Percentiles rank a stretch among this genome's conserved stretches.
phyloP scores from a whole-genome alignment of 257 asterid genomes.

The Striga asiatica region DNA sequence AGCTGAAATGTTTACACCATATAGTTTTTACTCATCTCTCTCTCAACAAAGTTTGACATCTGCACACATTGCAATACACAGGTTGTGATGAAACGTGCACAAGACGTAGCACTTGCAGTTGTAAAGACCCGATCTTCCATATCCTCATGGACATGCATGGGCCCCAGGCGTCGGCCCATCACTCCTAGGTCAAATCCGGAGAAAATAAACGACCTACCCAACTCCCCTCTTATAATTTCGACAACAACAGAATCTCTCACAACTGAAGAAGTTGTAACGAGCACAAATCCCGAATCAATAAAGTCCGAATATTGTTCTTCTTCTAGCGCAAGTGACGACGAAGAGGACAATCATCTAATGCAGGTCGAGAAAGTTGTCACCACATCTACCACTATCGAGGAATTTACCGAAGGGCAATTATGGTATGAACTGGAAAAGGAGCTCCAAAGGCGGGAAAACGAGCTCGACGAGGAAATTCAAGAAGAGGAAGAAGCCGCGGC shows the following conservation, averaged over 20 bases:
- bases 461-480: conserved; percentile 30
- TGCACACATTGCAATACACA: conserved; percentile 12
- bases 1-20: neutral
- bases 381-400: conserved; percentile 32
- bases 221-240: conserved; percentile 39
- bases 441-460: conserved; percentile 48
- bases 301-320: conserved; percentile 38
- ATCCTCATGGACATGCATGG: conserved; percentile 81
- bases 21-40: neutral
- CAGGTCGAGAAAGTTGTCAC: conserved; percentile 30
- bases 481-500: conserved; percentile 70
- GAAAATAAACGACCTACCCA: conserved; percentile 36
- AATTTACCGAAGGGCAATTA: conserved; percentile 64
- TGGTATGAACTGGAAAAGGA: conserved; percentile 84
- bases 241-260: conserved; percentile 29
- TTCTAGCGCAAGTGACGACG: conserved; percentile 35
- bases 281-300: conserved; percentile 22
- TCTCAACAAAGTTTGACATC: neutral
- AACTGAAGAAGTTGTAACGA: conserved; percentile 25
- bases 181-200: conserved; percentile 27
- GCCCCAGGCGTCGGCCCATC: conserved; percentile 68
- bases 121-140: conserved; percentile 62
- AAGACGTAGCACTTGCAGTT: conserved; percentile 86
- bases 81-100: conserved; percentile 90
- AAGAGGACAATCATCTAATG: conserved; percentile 28